Evolutionary conservation across 1,284 basidiomycete genomes (phyloP).

Genomic region (Fistulina hepatica): DNA sequence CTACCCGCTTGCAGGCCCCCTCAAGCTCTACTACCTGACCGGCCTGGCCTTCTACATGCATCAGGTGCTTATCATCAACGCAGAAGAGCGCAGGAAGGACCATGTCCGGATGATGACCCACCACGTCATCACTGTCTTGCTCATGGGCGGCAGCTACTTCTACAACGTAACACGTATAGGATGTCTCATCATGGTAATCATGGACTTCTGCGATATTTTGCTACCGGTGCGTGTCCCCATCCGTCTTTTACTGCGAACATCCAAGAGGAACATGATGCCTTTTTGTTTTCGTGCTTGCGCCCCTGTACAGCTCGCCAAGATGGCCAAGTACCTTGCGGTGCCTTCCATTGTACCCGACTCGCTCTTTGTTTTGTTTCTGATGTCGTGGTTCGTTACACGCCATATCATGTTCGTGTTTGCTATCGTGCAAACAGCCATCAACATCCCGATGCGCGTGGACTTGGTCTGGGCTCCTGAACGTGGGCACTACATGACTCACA

Average conservation of each 20-base stretch:
- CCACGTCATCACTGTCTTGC: slow-evolving; percentile 80
- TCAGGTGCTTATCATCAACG: slow-evolving; percentile 84
- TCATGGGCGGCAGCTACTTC: slow-evolving; percentile 73
- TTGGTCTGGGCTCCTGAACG: slow-evolving; percentile 49
- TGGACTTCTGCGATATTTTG: slow-evolving; percentile 91
- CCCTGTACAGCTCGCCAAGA: slow-evolving; percentile 69
- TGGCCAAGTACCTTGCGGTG: slow-evolving; percentile 74
- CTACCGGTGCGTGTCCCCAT: slow-evolving; percentile 58
- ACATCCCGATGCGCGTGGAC: slow-evolving; percentile 37
- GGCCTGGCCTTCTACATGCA: slow-evolving; percentile 93
- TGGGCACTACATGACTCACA: slow-evolving; percentile 45
- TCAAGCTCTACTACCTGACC: slow-evolving; percentile 88
- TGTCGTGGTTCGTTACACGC: slow-evolving; percentile 85
- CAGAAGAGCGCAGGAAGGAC: slow-evolving; percentile 89
- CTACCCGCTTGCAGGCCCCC: slow-evolving; percentile 58
- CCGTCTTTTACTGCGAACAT: too few relatives aligned
- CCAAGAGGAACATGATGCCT: not conserved
- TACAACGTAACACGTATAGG: slow-evolving; percentile 84
- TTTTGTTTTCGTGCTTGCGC: too few relatives aligned
- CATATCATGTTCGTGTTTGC: slow-evolving; percentile 69
- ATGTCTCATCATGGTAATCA: slow-evolving; percentile 78
- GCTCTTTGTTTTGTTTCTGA: slow-evolving; percentile 72
- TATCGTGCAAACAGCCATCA: slow-evolving; percentile 49
- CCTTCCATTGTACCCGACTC: slow-evolving; percentile 61
- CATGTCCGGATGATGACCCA: slow-evolving; percentile 95